phyloP scores from a whole-genome alignment of 257 asterid genomes.

The Solanum rostratum region DNA sequence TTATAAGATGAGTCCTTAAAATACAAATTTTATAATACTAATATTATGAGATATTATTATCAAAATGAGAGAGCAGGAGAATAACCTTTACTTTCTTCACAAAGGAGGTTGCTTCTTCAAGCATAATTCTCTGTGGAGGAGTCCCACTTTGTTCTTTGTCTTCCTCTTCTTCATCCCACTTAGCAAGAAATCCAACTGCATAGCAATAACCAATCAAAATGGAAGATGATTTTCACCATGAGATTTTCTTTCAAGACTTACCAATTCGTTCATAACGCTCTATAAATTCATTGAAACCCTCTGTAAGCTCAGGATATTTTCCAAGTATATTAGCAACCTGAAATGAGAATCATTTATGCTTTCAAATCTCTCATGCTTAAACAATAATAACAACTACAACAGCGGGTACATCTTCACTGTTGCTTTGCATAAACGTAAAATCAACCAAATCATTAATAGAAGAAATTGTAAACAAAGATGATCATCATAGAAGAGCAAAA shows the following conservation, averaged over 20 bases:
- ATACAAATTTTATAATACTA: neutral
- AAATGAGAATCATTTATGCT: neutral
- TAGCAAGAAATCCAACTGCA: conserved; percentile 80
- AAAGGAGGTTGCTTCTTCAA: neutral
- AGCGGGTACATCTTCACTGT: neutral
- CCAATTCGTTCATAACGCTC: conserved; percentile 82
- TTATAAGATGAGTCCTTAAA: neutral
- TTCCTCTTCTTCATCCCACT: conserved; percentile 76
- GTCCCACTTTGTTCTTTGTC: conserved; percentile 36
- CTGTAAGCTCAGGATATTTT: conserved; percentile 86
- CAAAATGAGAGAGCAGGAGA: neutral
- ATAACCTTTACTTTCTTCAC: neutral
- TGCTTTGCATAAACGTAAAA: neutral
- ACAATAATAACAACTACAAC: neutral
- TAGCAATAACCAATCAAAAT: conserved; percentile 4
- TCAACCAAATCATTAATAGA: neutral
- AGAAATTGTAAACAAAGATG: neutral
- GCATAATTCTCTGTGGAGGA: neutral
- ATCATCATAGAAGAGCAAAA: neutral
- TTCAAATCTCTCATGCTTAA: neutral
- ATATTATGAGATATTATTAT: neutral
- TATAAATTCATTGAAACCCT: conserved; percentile 71
- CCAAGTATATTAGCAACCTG: conserved; percentile 81
- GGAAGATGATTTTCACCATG: neutral
- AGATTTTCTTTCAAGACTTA: conserved; percentile 16